Conservation (phyloP, 805 yeast species). For the Metschnikowia vanudenii region DNA sequence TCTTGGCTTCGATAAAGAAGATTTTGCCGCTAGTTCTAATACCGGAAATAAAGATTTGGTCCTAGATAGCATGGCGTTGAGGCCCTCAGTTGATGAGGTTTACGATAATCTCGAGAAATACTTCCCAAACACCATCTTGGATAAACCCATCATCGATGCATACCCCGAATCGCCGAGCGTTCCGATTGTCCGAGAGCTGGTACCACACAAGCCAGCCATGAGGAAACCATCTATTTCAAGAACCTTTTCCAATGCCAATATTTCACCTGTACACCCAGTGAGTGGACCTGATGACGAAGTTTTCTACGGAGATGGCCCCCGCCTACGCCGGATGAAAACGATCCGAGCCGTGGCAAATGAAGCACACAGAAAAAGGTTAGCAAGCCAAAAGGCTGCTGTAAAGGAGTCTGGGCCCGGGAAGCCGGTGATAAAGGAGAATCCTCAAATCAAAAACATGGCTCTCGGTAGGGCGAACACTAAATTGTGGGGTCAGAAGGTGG, state of each 20-base stretch:
- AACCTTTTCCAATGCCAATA: slow-evolving; percentile 44
- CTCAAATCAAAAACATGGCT: neutral
- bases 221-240: slow-evolving; percentile 32
- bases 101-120: slow-evolving; percentile 88
- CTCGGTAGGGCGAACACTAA: slow-evolving; percentile 80
- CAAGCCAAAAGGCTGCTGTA: slow-evolving; percentile 21
- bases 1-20: neutral
- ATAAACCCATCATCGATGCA: slow-evolving; percentile 82
- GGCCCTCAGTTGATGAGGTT: slow-evolving; percentile 94
- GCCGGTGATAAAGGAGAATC: slow-evolving; percentile 3
- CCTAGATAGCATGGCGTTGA: slow-evolving; percentile 50
- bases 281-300: slow-evolving; percentile 33
- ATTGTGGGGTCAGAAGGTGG: slow-evolving; percentile 95
- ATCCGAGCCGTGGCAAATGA: slow-evolving; percentile 92
- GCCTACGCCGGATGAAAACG: slow-evolving; percentile 71
- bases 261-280: slow-evolving; percentile 32
- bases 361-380: slow-evolving; percentile 50
- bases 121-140: slow-evolving; percentile 90
- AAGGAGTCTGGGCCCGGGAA: neutral
- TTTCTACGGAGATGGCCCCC: slow-evolving; percentile 41
- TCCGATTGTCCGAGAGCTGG: neutral
- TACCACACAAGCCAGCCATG: slow-evolving; percentile 24
- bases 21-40: neutral
- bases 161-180: slow-evolving; percentile 53
- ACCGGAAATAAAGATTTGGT: slow-evolving; percentile 2